Percentiles rank a stretch among this genome's conserved stretches.
phyloP scores from a whole-genome alignment of 1,284 basidiomycete genomes.

The Thecaphora frezii region DNA sequence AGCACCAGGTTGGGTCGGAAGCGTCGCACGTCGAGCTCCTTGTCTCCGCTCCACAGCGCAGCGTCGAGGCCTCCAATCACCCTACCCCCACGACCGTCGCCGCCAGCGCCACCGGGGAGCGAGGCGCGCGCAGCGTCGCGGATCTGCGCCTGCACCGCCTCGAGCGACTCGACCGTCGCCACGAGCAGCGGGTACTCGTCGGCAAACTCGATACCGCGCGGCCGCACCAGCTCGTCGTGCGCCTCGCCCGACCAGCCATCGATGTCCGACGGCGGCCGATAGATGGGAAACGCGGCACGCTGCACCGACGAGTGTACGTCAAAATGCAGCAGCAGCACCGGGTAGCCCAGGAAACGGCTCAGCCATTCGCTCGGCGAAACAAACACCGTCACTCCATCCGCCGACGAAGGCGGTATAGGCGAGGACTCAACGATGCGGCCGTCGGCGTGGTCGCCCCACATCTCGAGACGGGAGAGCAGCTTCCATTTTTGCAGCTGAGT shows the following conservation, averaged over 20 bases:
- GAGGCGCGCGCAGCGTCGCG: slow-evolving; percentile 4
- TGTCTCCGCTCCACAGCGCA: slow-evolving; percentile 4
- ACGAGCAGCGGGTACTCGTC: slow-evolving; percentile 48
- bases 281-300: slow-evolving; percentile 39
- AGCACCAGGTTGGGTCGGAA: slow-evolving; percentile 48
- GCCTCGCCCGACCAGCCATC: background rate
- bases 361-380: slow-evolving; percentile 37
- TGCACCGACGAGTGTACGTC: slow-evolving; percentile 18
- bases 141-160: slow-evolving; percentile 23
- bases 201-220: slow-evolving; percentile 40
- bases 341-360: slow-evolving; percentile 40
- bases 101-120: background rate
- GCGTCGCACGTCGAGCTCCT: slow-evolving; percentile 18
- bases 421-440: slow-evolving; percentile 20
- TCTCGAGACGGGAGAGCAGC: slow-evolving; percentile 14
- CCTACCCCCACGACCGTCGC: slow-evolving; percentile 12
- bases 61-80: slow-evolving; percentile 11
- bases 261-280: slow-evolving; percentile 29
- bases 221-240: slow-evolving; percentile 13
- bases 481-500: slow-evolving; percentile 13
- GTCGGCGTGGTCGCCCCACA: slow-evolving; percentile 44
- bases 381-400: background rate
- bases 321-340: slow-evolving; percentile 39
- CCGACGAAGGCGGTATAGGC: background rate
- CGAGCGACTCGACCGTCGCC: slow-evolving; percentile 29